Evolutionary conservation across 768 basidiomycete genomes (phyloP), one percentile per base, ranked within the genome.

Genomic region (Panellus pusillus): DNA sequence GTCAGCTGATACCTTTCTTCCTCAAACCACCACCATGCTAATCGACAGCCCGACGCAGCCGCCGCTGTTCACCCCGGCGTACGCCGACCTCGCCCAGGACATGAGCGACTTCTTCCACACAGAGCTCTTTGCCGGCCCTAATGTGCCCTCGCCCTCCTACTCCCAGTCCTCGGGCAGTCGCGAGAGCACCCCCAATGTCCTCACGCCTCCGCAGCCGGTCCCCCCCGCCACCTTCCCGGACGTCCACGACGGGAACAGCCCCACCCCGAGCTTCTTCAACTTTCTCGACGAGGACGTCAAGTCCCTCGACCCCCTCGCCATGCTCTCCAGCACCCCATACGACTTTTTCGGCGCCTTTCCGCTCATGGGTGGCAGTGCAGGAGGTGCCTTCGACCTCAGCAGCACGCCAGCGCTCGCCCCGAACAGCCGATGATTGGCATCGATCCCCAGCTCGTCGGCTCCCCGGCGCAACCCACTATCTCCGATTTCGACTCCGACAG

Each of bases 401-500:
- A 67, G 63, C 46, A 57, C 61, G 38, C 64, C 70, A 48, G 61
- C 50, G 47, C n/a, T n/a, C n/a, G n/a, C n/a, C n/a, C n/a, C n/a
- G 11, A 35, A 7, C 32, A 35, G 14, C 32, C 58, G 11, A 65
- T 61, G 65, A 4, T 63, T 48, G 73, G 67, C 42, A 91, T 92
- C 65, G 87, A 92, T 66, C 89, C 90, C 0, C 86, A 87, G 66
- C 82, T 91, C 49, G 84, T 91, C 52, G 84, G 77, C 37, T 86
- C 87, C 0, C 86, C 86, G 4, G 67, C 83, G 29, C 18, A 63
- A 1, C 41, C 44, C 32, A 61, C 66, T 4, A 73, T 47, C 63
- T 61, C 67, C 57, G 71, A 81, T 62, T 69, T 76, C 58, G 64
- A 68, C 65, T 53, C 69, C 3, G 39, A 32, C 19, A 9, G 19